Conservation (phyloP, 306 rosid genomes). For the Castanea mollissima region DNA sequence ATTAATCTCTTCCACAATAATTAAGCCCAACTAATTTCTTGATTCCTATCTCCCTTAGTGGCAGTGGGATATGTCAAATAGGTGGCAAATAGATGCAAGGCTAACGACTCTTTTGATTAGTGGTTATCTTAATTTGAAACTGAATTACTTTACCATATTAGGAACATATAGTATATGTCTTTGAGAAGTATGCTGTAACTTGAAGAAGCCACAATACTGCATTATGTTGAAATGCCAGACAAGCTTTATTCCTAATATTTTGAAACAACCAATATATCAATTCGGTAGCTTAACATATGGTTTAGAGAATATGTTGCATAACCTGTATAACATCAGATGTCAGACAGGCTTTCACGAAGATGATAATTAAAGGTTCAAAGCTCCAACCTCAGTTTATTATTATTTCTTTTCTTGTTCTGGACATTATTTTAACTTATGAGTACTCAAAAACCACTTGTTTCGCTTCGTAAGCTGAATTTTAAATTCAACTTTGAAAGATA, state of each 20-base stretch:
- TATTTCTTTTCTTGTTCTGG: background rate
- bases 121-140: too few relatives aligned
- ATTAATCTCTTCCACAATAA: too few relatives aligned
- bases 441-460: slow-evolving; percentile 31
- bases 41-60: too few relatives aligned
- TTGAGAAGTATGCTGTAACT: background rate
- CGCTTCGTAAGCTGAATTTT: slow-evolving; percentile 23
- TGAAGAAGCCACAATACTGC: background rate
- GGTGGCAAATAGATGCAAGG: too few relatives aligned
- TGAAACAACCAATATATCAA: background rate
- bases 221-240: background rate
- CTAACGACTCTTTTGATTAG: too few relatives aligned
- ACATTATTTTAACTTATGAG: background rate
- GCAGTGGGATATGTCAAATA: too few relatives aligned
- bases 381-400: slow-evolving; percentile 1
- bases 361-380: background rate
- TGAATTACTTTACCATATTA: background rate
- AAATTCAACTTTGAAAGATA: slow-evolving; percentile 13
- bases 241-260: background rate
- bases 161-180: background rate
- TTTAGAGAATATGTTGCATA: background rate
- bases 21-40: too few relatives aligned
- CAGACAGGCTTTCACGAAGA: background rate
- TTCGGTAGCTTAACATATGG: background rate
- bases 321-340: background rate